Base-by-base conservation (phyloP, 176 grass and related monocot species). In the Musa troglodytarum region DNA sequence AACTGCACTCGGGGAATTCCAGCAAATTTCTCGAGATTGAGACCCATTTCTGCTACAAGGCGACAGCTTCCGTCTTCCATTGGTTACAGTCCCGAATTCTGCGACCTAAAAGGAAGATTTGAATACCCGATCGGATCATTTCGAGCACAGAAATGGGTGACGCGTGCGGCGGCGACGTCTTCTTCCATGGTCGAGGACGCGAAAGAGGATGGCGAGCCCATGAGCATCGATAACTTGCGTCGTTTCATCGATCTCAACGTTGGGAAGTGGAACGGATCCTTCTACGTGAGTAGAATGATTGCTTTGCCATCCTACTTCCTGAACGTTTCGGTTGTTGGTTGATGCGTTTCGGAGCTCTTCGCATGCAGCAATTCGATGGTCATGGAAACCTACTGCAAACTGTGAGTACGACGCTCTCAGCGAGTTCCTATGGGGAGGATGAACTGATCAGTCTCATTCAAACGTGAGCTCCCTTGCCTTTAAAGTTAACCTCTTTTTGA, bases 391-490 rank as follows among this genome's bases (percentile, higher is more conserved):
- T 84, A 49, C 64, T 92, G 73, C 88, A 99, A 73, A 84, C 62
- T 61, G 83, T 99, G 54, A 87, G 69, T 74, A 99, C 90, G 43
- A 82, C 86, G 51, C 79, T 99, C 19, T 99, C 95, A 23, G 88
- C 76, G 58, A 91, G 84, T 81, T 84, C 95, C 0, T 99, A 99
- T 24, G 95, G 95, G 12, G 95, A 92, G 82, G 90, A 81, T 28
- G 76, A 94, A 55, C 88, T 99, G 66, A 89, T 87, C 69, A 99
- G 95, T 78, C 90, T 99, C 26, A 76, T 94, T 73, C 95, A 99
- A 92, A 89, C 95, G 90, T 99, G 77, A 81, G 78, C 52, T 15
- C 73, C 51, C 28, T 22, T 62, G 14, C 12, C 29, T 50, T 1
- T 13, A 52, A 25, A 34, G 21, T 79, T 22, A 49, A 9, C 8